Evolutionary conservation across 371 early-diverging fungal genomes (phyloP).

Genomic region (Chytridiales sp.): DNA sequence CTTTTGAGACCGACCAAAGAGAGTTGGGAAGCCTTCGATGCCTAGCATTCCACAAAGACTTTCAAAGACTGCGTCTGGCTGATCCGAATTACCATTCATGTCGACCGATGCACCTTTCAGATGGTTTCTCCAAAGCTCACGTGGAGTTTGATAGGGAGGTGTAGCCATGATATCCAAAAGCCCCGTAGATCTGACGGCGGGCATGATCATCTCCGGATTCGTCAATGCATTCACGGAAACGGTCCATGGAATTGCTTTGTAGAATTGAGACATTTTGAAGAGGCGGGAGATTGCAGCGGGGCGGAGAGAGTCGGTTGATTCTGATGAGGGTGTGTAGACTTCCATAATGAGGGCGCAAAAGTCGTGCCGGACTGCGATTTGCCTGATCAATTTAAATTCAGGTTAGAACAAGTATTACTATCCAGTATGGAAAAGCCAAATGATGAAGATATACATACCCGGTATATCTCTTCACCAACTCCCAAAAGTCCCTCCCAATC

Average conservation of each 20-base stretch:
- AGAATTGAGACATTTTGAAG: constrained; percentile 14
- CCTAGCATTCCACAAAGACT: no score
- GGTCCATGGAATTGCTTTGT: background rate
- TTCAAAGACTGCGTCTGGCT: no score
- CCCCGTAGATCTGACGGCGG: background rate
- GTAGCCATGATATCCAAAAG: constrained; percentile 6
- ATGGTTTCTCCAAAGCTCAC: background rate
- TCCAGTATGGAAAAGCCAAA: no score
- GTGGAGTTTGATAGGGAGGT: constrained; percentile 1
- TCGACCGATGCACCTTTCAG: background rate
- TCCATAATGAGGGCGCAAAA: constrained; percentile 6
- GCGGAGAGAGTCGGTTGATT: background rate
- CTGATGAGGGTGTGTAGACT: no score
- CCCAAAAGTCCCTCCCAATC: constrained; percentile 1
- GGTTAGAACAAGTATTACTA: no score
- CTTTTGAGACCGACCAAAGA: no score
- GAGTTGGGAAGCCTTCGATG: no score
- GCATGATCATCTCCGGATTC: background rate
- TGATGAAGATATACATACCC: no score
- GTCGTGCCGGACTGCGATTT: constrained; percentile 3
- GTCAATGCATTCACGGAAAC: background rate
- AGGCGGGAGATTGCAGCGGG: constrained; percentile 6
- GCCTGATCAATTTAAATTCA: no score
- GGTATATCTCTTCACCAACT: constrained; percentile 3
- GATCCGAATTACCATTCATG: background rate